These are phyloP conservation scores for Ettlia oleoabundans DNA, from an alignment of 139 green algal genomes.

Conservation along the genomic window DNA sequence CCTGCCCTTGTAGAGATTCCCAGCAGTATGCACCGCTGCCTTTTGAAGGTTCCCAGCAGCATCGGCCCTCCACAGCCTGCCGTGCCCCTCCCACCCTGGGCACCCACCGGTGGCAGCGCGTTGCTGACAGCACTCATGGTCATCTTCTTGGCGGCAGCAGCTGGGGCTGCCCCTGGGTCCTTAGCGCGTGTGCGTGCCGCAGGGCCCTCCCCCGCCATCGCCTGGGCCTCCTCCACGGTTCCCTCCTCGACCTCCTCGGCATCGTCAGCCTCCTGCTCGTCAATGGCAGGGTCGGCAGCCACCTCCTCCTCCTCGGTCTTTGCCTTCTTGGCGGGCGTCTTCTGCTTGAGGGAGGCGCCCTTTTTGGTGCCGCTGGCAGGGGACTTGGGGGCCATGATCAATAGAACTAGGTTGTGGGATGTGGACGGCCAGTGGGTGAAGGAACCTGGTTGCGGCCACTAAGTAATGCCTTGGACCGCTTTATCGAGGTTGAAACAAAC, in stretches of 20 bases:
- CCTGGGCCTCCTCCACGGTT: not conserved
- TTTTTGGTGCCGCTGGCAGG: not conserved
- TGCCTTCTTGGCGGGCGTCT: slow-evolving; percentile 23
- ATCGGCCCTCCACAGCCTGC: no score
- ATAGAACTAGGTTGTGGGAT: no score
- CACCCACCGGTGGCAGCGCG: not conserved
- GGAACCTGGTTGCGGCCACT: no score
- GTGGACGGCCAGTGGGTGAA: no score
- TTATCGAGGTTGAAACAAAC: no score
- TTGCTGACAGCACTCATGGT: not conserved
- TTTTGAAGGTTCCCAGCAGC: no score
- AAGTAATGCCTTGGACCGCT: no score
- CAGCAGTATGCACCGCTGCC: no score
- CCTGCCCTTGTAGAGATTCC: no score
- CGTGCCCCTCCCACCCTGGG: no score
- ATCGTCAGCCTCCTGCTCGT: not conserved
- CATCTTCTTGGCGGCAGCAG: not conserved
- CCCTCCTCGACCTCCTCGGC: not conserved
- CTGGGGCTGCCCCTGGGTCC: not conserved
- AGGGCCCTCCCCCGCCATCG: not conserved
- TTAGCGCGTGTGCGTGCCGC: slow-evolving; percentile 15
- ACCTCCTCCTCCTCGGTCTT: slow-evolving; percentile 10
- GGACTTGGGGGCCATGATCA: slow-evolving; percentile 19
- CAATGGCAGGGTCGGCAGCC: not conserved
- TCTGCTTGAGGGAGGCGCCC: slow-evolving; percentile 2